A percentile compares a stretch with the other conserved stretches of the same genome.
These are phyloP conservation scores for Crithidia sp. DNA, from an alignment of 208 protist genomes.

Conservation along the genomic window DNA sequence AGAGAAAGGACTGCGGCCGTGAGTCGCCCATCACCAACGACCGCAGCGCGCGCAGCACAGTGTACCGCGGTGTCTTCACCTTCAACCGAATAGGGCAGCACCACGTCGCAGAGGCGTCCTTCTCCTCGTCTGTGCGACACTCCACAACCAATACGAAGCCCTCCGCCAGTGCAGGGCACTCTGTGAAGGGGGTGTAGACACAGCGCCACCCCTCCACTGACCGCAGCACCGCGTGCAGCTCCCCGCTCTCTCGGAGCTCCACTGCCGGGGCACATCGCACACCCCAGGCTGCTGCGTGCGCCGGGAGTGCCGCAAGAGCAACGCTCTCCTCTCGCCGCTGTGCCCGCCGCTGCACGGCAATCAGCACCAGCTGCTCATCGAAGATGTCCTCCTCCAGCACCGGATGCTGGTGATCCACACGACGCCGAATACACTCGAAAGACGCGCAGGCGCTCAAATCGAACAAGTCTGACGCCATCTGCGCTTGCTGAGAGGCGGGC, in stretches of 20 bases:
- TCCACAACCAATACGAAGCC: conserved; percentile 83
- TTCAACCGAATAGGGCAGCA: conserved; percentile 76
- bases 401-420: conserved; percentile 65
- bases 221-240: conserved; percentile 39
- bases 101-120: conserved; percentile 24
- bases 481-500: conserved; percentile 35
- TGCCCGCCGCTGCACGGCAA: conserved; percentile 60
- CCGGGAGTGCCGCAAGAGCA: conserved; percentile 31
- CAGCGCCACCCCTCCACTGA: conserved; percentile 45
- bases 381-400: conserved; percentile 60
- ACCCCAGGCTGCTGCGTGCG: conserved; percentile 49
- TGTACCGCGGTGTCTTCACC: conserved; percentile 80
- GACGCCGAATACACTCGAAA: conserved; percentile 75
- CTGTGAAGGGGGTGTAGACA: conserved; percentile 27
- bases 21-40: conserved; percentile 68
- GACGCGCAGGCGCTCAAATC: conserved; percentile 36
- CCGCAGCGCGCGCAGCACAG: conserved; percentile 78
- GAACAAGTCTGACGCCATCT: conserved; percentile 60
- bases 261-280: conserved; percentile 42
- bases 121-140: conserved; percentile 6
- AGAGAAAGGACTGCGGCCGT: conserved; percentile 40
- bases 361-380: conserved; percentile 59
- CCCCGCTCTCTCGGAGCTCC: conserved; percentile 8
- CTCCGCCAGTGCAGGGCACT: conserved; percentile 55
- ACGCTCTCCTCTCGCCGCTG: conserved; percentile 57